Conservation (phyloP, 352 stramenopile species). For the Phytophthora pini region DNA sequence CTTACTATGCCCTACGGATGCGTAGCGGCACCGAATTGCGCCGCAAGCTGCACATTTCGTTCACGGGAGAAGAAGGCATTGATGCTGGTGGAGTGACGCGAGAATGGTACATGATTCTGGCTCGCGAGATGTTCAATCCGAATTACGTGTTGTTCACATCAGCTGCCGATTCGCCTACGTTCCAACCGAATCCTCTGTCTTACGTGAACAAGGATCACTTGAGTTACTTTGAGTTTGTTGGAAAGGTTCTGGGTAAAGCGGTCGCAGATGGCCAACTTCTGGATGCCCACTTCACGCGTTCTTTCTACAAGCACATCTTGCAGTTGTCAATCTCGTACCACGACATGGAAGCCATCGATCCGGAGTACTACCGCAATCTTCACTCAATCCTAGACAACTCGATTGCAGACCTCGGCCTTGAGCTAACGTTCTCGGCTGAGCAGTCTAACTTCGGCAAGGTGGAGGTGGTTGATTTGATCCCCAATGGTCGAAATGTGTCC, state of each 20-base stretch:
- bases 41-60: slow-evolving; percentile 98
- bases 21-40: slow-evolving; percentile 97
- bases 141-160: slow-evolving; percentile 99
- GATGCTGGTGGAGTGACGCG: slow-evolving; percentile 98
- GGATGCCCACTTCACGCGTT: slow-evolving; percentile 98
- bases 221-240: slow-evolving; percentile 98
- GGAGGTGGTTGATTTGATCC: slow-evolving; percentile 90
- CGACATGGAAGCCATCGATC: slow-evolving; percentile 99
- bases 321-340: slow-evolving; percentile 97
- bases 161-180: slow-evolving; percentile 98
- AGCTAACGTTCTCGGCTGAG: slow-evolving; percentile 94
- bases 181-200: slow-evolving; percentile 99
- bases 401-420: slow-evolving; percentile 86
- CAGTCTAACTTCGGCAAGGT: slow-evolving; percentile 92
- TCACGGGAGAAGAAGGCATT: slow-evolving; percentile 98
- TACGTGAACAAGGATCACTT: slow-evolving; percentile 99
- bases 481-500: slow-evolving; percentile 81
- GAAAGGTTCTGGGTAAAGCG: slow-evolving; percentile 99
- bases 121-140: slow-evolving; percentile 99
- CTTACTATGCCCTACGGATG: slow-evolving; percentile 97
- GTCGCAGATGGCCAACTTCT: slow-evolving; percentile 98
- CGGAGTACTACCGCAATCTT: slow-evolving; percentile 95
- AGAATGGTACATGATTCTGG: slow-evolving; percentile 99
- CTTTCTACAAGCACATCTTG: slow-evolving; percentile 99
- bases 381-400: slow-evolving; percentile 91